Percentiles rank a stretch among this genome's conserved stretches.
Evolutionary conservation across 371 early-diverging fungal species (phyloP).

Genomic region (Saksenaea oblongispora): DNA sequence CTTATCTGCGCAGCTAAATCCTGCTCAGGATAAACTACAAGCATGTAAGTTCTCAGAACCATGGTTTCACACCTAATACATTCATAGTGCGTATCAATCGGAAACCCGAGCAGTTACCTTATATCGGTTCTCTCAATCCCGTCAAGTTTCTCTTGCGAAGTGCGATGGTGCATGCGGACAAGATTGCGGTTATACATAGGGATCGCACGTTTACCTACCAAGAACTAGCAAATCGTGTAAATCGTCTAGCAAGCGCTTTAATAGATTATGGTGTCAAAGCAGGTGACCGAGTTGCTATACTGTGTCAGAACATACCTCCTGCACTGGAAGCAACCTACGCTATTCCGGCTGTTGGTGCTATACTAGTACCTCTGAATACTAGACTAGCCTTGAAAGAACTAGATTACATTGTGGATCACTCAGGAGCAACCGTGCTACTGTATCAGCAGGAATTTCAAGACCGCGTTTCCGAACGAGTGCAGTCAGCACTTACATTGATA

Average conservation of each 20-base stretch:
- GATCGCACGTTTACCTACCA: constrained; percentile 29
- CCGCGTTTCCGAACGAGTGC: constrained; percentile 6
- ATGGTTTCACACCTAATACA: too few relatives aligned
- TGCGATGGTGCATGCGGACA: constrained; percentile 38
- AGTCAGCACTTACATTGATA: background rate
- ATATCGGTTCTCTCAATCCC: constrained; percentile 28
- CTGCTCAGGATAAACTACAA: background rate
- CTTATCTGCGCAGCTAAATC: background rate
- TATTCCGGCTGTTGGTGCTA: constrained; percentile 48
- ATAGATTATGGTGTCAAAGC: constrained; percentile 3
- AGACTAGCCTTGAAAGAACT: constrained; percentile 49
- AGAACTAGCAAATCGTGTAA: constrained; percentile 33
- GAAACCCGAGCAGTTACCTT: background rate
- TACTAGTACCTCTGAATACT: constrained; percentile 58
- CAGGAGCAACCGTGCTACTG: constrained; percentile 44
- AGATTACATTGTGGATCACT: constrained; percentile 49
- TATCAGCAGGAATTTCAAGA: constrained; percentile 38
- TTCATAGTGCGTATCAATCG: background rate
- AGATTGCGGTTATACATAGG: constrained; percentile 35
- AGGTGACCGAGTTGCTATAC: constrained; percentile 36
- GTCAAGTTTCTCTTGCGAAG: constrained; percentile 40
- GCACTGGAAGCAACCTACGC: constrained; percentile 57
- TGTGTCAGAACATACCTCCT: constrained; percentile 51
- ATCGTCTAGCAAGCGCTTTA: constrained; percentile 33
- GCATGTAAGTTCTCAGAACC: background rate